Conservation (phyloP, 2,329 filamentous ascomycete species). For the Talaromyces amestolkiae region DNA sequence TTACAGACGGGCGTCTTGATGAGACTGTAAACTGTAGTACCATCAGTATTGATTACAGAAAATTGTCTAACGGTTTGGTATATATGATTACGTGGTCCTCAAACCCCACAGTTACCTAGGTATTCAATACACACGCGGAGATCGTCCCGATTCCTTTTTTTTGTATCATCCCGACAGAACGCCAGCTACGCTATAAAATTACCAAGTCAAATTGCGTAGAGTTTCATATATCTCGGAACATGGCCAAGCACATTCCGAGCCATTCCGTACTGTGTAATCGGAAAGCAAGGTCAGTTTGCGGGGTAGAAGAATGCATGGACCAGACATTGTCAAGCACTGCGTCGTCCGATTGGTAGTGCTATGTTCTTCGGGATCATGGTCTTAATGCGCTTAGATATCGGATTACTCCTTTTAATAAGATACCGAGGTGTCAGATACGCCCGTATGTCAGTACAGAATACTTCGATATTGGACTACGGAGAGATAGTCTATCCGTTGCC, state of each 20-base stretch:
- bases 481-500: neutral
- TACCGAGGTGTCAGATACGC: neutral
- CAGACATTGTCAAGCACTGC: neutral
- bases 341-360: neutral
- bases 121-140: neutral
- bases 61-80: no score
- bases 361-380: neutral
- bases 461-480: neutral
- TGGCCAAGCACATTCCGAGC: neutral
- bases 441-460: neutral
- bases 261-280: neutral
- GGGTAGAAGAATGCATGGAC: neutral
- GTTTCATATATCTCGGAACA: neutral
- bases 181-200: neutral
- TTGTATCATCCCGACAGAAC: neutral
- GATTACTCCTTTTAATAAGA: neutral
- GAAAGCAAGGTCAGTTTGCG: neutral
- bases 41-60: no score
- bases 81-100: no score
- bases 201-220: neutral
- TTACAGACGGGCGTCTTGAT: neutral
- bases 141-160: neutral
- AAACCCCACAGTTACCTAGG: neutral
- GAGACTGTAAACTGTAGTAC: no score
- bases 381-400: neutral